Percentiles rank a stretch among this genome's conserved stretches.
Evolutionary conservation across 1,139 yeast genomes (phyloP).

Genomic region (Kurtzmaniella quercitrusa): DNA sequence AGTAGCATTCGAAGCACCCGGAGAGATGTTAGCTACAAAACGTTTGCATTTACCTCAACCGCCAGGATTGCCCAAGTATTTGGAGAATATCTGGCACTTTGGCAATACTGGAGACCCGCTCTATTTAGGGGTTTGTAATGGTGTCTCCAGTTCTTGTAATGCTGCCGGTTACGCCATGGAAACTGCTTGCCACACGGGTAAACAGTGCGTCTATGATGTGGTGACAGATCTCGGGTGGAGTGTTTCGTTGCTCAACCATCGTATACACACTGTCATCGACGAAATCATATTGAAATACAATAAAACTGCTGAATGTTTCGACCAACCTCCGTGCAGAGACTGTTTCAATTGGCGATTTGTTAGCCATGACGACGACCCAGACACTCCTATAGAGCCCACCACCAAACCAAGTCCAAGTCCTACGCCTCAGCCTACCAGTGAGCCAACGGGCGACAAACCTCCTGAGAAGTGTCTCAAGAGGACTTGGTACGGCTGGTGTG

Average conservation of each 20-base stretch:
- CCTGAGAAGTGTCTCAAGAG: slow-evolving; percentile 34
- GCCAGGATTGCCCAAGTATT: slow-evolving; percentile 77
- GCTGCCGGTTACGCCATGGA: slow-evolving; percentile 98
- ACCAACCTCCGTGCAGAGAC: slow-evolving; percentile 78
- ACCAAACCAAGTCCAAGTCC: background rate
- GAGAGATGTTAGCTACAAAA: slow-evolving; percentile 77
- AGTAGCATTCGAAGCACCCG: slow-evolving; percentile 91
- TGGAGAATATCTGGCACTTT: slow-evolving; percentile 89
- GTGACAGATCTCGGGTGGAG: slow-evolving; percentile 91
- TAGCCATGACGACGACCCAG: slow-evolving; percentile 44
- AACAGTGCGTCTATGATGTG: slow-evolving; percentile 83
- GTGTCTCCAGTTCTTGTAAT: slow-evolving; percentile 87
- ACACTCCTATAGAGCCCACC: slow-evolving; percentile 28
- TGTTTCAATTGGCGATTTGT: slow-evolving; percentile 90
- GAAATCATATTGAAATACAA: slow-evolving; percentile 71
- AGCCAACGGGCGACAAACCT: slow-evolving; percentile 9
- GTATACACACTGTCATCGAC: slow-evolving; percentile 89
- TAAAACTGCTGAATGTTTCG: slow-evolving; percentile 68
- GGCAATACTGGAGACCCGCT: slow-evolving; percentile 98
- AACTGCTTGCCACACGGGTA: slow-evolving; percentile 91
- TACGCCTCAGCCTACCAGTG: slow-evolving; percentile 5
- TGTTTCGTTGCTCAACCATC: slow-evolving; percentile 80
- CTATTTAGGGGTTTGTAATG: slow-evolving; percentile 94
- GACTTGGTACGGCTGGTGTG: slow-evolving; percentile 48
- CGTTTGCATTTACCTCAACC: slow-evolving; percentile 89